Evolutionary conservation across 2,329 filamentous ascomycete species (phyloP), one percentile per base, ranked within the genome.

Genomic region (Cordyceps javanica): DNA sequence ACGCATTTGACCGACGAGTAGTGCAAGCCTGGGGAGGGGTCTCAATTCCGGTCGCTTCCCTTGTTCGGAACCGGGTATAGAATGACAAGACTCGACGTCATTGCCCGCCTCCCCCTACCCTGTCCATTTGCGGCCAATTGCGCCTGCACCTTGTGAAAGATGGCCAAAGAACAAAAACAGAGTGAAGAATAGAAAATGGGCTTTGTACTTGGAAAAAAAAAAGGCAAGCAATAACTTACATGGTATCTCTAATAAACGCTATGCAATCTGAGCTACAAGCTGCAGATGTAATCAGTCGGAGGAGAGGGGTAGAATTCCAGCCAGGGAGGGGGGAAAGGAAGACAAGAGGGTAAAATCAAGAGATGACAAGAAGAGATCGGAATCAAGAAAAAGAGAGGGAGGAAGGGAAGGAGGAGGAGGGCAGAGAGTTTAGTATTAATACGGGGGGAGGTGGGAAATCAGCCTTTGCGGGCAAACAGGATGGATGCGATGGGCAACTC

Each of bases 341-440:
- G n/a, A n/a, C n/a, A 44, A 54, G 39, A 25, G 19, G 23, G 44
- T 30, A 55, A 59, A 57, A 55, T 23, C 28, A 60, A 55, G 46
- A 53, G 44, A 57, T 52, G 46, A 16, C 42, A 39, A 32, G 25
- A 50, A 51, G 21, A 44, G 9, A 21, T 28, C n/a, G n/a, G n/a
- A n/a, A n/a, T n/a, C n/a, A n/a, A n/a, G n/a, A n/a, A 57, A 26
- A 8, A 42, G 42, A 38, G 38, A 55, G 53, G 21, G 19, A 19
- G 55, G 38, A 55, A 50, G 21, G 19, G 19, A 52, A 59, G 59
- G 59, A 55, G 52, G 52, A 45, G 26, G 48, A 36, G 60, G 57
- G 57, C 41, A 57, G 54, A 39, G 28, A 48, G 49, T 60, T 58
- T 42, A 46, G 54, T 61, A 58, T 63, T 63, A 59, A 62, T 61